Evolutionary conservation across 164 flowering plant species (phyloP).

Genomic region (Platanus orientalis): DNA sequence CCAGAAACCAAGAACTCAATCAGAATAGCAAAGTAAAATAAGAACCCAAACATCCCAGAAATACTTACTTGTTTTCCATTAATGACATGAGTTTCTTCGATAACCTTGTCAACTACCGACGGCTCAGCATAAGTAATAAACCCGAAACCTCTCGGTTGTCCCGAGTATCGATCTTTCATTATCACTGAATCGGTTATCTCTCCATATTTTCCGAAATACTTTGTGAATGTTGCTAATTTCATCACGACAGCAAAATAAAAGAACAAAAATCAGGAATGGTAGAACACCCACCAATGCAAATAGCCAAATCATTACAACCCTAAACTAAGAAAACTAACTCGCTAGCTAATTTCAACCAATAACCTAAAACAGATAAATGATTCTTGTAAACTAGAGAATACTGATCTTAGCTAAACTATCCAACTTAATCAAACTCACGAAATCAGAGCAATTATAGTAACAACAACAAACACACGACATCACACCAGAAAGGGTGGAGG

Average conservation of each 20-base stretch:
- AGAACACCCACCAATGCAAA: background rate
- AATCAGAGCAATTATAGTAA: background rate
- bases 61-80: slow-evolving; percentile 73
- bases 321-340: background rate
- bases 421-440: background rate
- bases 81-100: slow-evolving; percentile 69
- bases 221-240: slow-evolving; percentile 48
- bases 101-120: slow-evolving; percentile 78
- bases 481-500: background rate
- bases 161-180: slow-evolving; percentile 79
- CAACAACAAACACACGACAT: too few species aligned
- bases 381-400: background rate
- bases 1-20: background rate
- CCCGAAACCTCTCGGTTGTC: slow-evolving; percentile 91
- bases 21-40: background rate
- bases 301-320: background rate
- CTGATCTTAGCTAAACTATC: background rate
- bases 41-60: background rate
- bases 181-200: slow-evolving; percentile 84
- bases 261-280: background rate
- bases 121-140: slow-evolving; percentile 94
- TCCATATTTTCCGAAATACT: slow-evolving; percentile 86
- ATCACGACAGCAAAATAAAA: slow-evolving; percentile 3
- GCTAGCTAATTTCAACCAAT: background rate
- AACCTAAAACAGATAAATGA: too few species aligned